phyloP scores from a whole-genome alignment of 257 asterid genomes.

The Plantago ovata region DNA sequence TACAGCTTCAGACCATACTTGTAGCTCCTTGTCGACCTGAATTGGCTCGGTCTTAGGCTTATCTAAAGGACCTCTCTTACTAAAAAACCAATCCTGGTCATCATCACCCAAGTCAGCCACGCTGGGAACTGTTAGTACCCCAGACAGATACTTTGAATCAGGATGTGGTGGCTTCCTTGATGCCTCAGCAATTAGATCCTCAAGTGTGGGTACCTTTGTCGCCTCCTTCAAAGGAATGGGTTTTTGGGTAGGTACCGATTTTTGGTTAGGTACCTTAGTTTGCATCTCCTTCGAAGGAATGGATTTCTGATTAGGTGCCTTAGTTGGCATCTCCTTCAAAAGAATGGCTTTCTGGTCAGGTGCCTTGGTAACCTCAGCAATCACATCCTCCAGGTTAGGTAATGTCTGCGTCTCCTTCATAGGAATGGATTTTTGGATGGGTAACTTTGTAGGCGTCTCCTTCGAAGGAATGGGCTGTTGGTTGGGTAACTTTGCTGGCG shows the following conservation, averaged over 20 bases:
- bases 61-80: slow-evolving; percentile 27
- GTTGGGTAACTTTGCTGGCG: too few species aligned
- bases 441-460: slow-evolving; percentile 8
- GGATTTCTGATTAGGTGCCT: too few species aligned
- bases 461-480: background rate
- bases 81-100: slow-evolving; percentile 61
- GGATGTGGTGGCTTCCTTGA: slow-evolving; percentile 66
- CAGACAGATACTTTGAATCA: slow-evolving; percentile 49
- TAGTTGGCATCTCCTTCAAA: too few species aligned
- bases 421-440: slow-evolving; percentile 17
- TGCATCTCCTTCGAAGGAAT: too few species aligned
- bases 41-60: slow-evolving; percentile 21
- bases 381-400: slow-evolving; percentile 30
- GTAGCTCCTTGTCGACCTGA: slow-evolving; percentile 24
- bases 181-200: slow-evolving; percentile 36
- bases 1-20: slow-evolving; percentile 65
- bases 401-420: background rate
- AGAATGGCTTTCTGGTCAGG: too few species aligned
- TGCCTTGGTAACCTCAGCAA: slow-evolving; percentile 24
- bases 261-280: too few species aligned
- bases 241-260: slow-evolving; percentile 16
- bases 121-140: slow-evolving; percentile 51
- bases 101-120: slow-evolving; percentile 46
- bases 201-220: slow-evolving; percentile 18
- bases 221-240: slow-evolving; percentile 18